Percentiles rank a stretch among this genome's conserved stretches.
Conservation (phyloP, 495 filamentous ascomycete species). For the Durotheca rogersii region DNA sequence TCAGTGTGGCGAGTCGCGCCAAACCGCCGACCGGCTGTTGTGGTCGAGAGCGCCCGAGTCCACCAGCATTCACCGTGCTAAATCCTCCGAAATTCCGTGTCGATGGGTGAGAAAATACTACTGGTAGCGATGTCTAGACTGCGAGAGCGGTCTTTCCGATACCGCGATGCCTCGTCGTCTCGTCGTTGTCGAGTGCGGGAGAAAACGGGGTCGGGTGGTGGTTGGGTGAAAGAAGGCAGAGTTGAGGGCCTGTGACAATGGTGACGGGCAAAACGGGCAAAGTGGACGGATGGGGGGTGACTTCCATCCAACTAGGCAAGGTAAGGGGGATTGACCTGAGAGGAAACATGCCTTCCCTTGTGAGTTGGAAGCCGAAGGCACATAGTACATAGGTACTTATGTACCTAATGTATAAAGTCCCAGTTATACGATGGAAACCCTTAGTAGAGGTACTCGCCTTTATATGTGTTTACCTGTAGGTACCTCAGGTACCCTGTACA, state of each 20-base stretch:
- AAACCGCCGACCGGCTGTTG: conserved; percentile 41
- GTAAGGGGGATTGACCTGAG: neutral
- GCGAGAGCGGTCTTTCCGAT: conserved; percentile 1
- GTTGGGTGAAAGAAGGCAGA: conserved; percentile 21
- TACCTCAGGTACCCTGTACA: too few species aligned
- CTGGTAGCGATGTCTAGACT: neutral
- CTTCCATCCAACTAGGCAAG: too few species aligned
- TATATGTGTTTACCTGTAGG: too few species aligned
- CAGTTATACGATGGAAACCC: too few species aligned
- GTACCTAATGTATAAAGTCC: too few species aligned
- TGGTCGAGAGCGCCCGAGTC: conserved; percentile 29
- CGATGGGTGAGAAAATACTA: conserved; percentile 11
- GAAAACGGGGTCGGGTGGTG: neutral
- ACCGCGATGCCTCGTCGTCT: conserved; percentile 16
- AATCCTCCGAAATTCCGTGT: conserved; percentile 16
- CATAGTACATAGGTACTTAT: too few species aligned
- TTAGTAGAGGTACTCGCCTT: too few species aligned
- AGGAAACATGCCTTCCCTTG: conserved; percentile 27
- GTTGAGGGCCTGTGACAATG: conserved; percentile 20
- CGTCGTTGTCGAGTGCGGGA: conserved; percentile 18
- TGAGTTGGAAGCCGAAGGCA: too few species aligned
- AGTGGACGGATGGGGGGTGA: neutral
- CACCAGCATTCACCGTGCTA: conserved; percentile 33
- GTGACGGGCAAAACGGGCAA: conserved; percentile 26
- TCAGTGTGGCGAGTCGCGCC: conserved; percentile 44